Evolutionary conservation across 2,329 filamentous ascomycete genomes (phyloP), one percentile per base, ranked within the genome.

Genomic region (Colletotrichum simmondsii): DNA sequence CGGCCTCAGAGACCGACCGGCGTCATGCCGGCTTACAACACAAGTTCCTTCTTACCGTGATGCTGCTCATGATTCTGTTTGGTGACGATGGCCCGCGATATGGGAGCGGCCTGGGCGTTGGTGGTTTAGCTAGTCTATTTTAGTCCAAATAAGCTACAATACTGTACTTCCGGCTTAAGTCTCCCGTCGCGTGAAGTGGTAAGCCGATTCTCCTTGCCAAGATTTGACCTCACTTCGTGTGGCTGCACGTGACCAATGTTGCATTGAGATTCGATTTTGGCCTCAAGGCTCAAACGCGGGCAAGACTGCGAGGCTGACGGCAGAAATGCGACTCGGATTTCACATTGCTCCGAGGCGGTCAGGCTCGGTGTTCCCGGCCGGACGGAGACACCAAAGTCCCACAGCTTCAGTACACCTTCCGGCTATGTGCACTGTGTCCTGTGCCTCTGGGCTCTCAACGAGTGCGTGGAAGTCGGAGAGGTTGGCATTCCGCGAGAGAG

Each of bases 1-100:
- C 91, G 91, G 91, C 91, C 90, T 91, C 83, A 92, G 90, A 92
- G 91, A 89, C 91, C 91, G 91, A 92, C 90, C 90, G 91, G 91
- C 90, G 81, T 80, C 80, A 84, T 89, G 90, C 91, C 91, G 90
- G 90, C 90, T 91, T 90, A 81, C 59, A 49, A 79, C 46, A 54
- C 49, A 70, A 28, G 79, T 78, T 78, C 77, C 75, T 77, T 72
- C 77, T 65, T 76, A 81, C 82, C 81, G 83, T 85, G 83, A 84
- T 79, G 80, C 75, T 76, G 46, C 28, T 56, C 30, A 60, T 65
- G 46, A 28, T 19, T 64, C 11, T 58, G 16, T 28, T 30, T 62
- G 58, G 65, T 63, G 69, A 72, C 12, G 28, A 61, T 1, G 12
- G 7, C 16, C 10, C 49, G 22, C 4, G 19, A 28, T 22, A 53